Evolutionary conservation across 2,329 filamentous ascomycete genomes (phyloP), one percentile per base, ranked within the genome.

Genomic region (Verticillium isaacii): DNA sequence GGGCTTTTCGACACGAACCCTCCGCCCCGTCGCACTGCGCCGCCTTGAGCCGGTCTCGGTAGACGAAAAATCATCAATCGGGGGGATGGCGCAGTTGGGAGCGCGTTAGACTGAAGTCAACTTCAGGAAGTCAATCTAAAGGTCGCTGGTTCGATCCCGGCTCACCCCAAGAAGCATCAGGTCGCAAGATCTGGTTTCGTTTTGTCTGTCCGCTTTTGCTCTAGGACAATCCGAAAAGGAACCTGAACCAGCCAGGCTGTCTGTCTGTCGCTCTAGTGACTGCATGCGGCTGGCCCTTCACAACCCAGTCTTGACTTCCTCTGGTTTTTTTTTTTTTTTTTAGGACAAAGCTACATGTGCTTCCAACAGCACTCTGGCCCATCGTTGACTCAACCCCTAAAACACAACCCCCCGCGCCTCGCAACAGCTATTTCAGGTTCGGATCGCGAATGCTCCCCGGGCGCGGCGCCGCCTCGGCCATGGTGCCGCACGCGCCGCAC

Each of bases 401-500:
- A 29, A 23, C 23, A 23, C 29, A 29, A 1, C 5, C 29, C 29
- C 29, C 29, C 5, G 6, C 29, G 29, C 29, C 29, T 29, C 29
- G 29, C 29, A 5, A 29, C 29, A 29, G 29, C 69, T 62, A 77
- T 67, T 72, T 75, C 67, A 84, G 65, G 68, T 89, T 89, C 6
- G 86, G 86, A 68, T 89, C 83, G 68, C 75, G 71, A 65, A 88
- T 87, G 17, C 82, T 80, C 4, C 86, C 85, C 3, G 80, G 78
- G 72, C 76, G 81, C 5, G 91, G 91, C 64, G 85, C 85, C 71
- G 85, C 86, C 72, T 92, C 87, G 32, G 92, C 92, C 68, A 97
- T 68, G 62, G 81, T 79, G 25, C 93, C 93, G 75, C 95, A 99
- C 34, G 80, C 83, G 67, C 81, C 81, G 76, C 95, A 99, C 62